Base-by-base conservation (phyloP, 1,284 basidiomycete genomes). In the Sanghuangporus sanghuang region DNA sequence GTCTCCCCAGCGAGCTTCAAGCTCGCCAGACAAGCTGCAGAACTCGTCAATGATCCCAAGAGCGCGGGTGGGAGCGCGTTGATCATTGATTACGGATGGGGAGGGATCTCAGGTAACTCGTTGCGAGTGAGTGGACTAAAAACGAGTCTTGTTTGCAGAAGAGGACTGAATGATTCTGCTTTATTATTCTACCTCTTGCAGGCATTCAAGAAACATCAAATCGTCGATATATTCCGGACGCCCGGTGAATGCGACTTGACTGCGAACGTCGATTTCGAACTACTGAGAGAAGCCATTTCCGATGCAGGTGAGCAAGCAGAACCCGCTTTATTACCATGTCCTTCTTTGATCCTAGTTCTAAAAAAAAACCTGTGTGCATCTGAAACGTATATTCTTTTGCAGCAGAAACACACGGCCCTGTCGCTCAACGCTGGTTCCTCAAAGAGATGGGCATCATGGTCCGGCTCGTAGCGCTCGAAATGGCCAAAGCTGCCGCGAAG, bases 191-290 rank as follows among this genome's bases (percentile, higher is more conserved):
- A 6, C 63, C 35, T 23, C 56, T 38, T 32, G 27, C 53, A 96
- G 91, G 96, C 91, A 0, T 98, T 99, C 81, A 88, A 89, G 69
- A 79, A 87, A 35, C 97, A 99, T 74, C 81, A 89, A 67, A 85
- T 95, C 21, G 92, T 94, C 0, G 91, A 96, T 71, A 82, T 93
- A 0, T 96, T 99, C 71, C 80, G 89, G 62, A 77, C 82, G 9
- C 96, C 96, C 0, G 96, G 97, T 11, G 81, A 90, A 54, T 91
- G 92, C 53, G 97, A 99, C 74, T 76, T 99, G 57, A 99, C 97
- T 0, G 89, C 91, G 38, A 98, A 99, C 71, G 96, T 99, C 59
- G 95, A 99, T 75, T 99, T 99, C 75, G 83, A 87, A 0, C 93
- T 93, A 72, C 80, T 99, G 48, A 83, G 83, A 68, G 93, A 96